phyloP scores from a whole-genome alignment of 345 rosid genomes.

The Salix suchowensis region DNA sequence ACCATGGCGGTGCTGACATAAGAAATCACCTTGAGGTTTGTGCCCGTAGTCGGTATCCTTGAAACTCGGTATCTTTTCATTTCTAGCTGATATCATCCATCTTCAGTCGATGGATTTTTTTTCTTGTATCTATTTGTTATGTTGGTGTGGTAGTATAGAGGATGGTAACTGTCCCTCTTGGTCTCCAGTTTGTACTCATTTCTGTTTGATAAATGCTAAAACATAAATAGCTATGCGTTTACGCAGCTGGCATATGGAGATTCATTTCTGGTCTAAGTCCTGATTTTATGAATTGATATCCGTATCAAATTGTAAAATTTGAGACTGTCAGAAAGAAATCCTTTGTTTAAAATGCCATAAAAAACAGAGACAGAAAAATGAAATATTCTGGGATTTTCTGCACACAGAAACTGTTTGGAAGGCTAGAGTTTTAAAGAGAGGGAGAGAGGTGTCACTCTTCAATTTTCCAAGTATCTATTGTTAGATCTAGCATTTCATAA shows the following conservation, averaged over 20 bases:
- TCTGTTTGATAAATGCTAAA: background rate
- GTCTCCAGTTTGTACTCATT: background rate
- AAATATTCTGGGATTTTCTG: background rate
- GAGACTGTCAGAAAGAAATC: too few relatives aligned
- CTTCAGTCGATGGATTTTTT: background rate
- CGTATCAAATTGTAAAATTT: background rate
- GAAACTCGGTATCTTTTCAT: background rate
- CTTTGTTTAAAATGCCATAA: background rate
- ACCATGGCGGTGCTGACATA: slow-evolving; percentile 57
- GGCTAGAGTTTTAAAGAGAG: background rate
- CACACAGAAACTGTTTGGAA: background rate
- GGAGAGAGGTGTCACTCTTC: too few relatives aligned
- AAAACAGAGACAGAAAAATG: background rate
- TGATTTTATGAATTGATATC: background rate
- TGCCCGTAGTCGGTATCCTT: slow-evolving; percentile 1
- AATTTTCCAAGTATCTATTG: too few relatives aligned
- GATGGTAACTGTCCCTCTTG: background rate
- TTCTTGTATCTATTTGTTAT: background rate
- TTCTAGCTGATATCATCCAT: background rate
- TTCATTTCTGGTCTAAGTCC: background rate
- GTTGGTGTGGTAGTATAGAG: slow-evolving; percentile 29
- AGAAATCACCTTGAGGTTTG: slow-evolving; percentile 76
- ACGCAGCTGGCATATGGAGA: background rate
- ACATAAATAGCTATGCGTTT: background rate
- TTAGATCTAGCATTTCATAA: too few relatives aligned